phyloP scores from a whole-genome alignment of 78 protist genomes.

The Dictyostelium brefeldianum region DNA sequence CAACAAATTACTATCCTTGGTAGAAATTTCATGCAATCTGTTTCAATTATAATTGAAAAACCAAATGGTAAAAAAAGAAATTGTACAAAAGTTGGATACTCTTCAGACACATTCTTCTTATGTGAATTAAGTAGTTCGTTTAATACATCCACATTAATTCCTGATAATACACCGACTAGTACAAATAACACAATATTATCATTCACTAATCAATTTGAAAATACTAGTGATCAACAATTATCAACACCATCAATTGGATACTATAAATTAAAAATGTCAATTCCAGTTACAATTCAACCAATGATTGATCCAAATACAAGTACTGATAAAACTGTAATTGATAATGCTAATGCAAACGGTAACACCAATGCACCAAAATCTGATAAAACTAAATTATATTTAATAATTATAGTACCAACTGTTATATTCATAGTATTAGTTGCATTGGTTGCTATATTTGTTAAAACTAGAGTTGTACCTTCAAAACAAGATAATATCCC shows the following conservation, averaged over 20 bases:
- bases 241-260: background rate
- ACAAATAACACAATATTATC: background rate
- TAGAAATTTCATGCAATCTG: background rate
- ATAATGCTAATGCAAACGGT: background rate
- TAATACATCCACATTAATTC: background rate
- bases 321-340: background rate
- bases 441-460: background rate
- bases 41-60: background rate
- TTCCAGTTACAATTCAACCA: background rate
- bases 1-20: background rate
- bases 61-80: constrained; percentile 6
- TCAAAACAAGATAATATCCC: background rate
- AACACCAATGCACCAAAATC: background rate
- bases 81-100: background rate
- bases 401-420: background rate
- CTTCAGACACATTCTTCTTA: background rate
- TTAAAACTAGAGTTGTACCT: background rate
- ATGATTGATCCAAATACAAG: background rate
- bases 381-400: background rate
- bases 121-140: background rate
- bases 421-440: background rate
- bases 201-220: background rate
- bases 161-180: too few relatives aligned
- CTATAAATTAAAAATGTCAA: background rate
- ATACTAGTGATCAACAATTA: too few relatives aligned